These are phyloP conservation scores for Hyphopichia pseudoburtonii DNA, from an alignment of 1,139 yeast genomes.

Conservation along the genomic window DNA sequence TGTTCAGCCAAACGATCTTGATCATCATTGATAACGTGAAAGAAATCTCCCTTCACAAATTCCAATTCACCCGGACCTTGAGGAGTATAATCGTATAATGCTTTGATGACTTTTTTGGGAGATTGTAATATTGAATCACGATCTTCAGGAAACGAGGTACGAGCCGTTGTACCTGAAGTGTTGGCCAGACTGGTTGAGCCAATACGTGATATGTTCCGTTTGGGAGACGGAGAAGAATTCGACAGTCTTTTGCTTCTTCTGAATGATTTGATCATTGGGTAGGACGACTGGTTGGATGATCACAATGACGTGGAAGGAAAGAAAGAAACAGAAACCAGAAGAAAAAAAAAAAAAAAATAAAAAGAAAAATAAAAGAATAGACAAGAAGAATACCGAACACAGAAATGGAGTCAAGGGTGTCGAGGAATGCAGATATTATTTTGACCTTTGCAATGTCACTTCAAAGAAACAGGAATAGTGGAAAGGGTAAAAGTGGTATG, in stretches of 20 bases:
- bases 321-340: no score
- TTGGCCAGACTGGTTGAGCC: no score
- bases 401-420: no score
- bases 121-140: conserved; percentile 34
- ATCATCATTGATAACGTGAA: conserved; percentile 71
- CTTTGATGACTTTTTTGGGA: conserved; percentile 84
- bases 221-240: conserved; percentile 34
- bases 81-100: conserved; percentile 73
- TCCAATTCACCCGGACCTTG: conserved; percentile 82
- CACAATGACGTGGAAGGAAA: no score
- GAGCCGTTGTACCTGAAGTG: conserved; percentile 9
- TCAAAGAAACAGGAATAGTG: no score
- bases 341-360: no score
- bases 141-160: conserved; percentile 4
- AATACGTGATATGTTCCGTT: conserved; percentile 36
- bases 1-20: conserved; percentile 24
- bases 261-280: conserved; percentile 48
- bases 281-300: no score
- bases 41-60: conserved; percentile 82
- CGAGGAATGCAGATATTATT: no score
- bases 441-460: no score
- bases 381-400: no score
- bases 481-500: no score
- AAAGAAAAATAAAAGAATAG: no score
- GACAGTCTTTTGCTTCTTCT: conserved; percentile 46